These are phyloP conservation scores for Phytophthora multivora DNA, from an alignment of 352 stramenopile genomes.

Conservation along the genomic window DNA sequence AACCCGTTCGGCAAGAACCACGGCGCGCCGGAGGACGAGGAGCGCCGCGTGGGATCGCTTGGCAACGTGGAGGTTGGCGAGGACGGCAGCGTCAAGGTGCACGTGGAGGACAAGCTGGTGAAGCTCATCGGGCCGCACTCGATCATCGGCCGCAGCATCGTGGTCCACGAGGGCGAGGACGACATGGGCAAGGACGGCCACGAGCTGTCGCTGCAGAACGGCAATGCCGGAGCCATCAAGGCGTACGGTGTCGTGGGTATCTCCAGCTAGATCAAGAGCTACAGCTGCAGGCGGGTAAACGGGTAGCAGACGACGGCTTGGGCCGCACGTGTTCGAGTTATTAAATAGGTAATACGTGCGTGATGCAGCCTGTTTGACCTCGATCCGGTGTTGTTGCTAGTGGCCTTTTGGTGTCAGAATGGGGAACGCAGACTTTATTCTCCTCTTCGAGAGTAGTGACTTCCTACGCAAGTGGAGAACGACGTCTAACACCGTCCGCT, in stretches of 20 bases:
- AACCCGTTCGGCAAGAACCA: constrained; percentile 99
- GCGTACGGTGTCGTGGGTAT: constrained; percentile 94
- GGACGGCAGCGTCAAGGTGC: constrained; percentile 88
- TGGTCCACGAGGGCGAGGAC: constrained; percentile 95
- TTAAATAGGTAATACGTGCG: constrained; percentile 34
- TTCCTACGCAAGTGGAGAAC: constrained; percentile 9
- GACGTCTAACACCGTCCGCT: neutral
- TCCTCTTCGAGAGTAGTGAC: constrained; percentile 9
- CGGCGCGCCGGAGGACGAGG: constrained; percentile 94
- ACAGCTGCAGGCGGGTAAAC: too few relatives aligned
- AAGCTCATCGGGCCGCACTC: constrained; percentile 98
- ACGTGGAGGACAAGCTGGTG: constrained; percentile 95
- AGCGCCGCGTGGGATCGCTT: constrained; percentile 95
- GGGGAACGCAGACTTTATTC: neutral
- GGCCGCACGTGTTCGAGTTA: constrained; percentile 13
- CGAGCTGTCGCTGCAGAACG: constrained; percentile 96
- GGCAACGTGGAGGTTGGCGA: constrained; percentile 91
- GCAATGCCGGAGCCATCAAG: constrained; percentile 94
- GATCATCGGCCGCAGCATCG: constrained; percentile 96
- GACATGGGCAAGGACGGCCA: constrained; percentile 97
- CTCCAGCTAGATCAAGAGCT: constrained; percentile 51
- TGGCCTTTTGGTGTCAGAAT: neutral
- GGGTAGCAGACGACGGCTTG: neutral
- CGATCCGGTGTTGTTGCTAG: neutral
- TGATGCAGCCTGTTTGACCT: constrained; percentile 13